Base-by-base conservation (phyloP, 768 basidiomycete species). In the Erythrobasidium yunnanense region DNA sequence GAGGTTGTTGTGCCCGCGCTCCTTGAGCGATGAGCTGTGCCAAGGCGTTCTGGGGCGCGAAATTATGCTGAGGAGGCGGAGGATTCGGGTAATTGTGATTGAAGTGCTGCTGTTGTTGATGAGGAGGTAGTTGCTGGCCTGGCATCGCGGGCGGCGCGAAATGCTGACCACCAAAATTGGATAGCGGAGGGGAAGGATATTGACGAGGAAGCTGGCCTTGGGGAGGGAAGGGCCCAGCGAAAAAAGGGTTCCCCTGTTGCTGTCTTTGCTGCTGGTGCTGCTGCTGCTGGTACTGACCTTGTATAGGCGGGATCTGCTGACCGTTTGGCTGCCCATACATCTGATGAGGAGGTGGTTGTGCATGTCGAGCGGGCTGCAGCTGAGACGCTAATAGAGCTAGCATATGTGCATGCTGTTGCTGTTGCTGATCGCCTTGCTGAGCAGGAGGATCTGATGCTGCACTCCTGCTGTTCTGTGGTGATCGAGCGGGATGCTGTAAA, bases 401-500 rank as follows among this genome's bases (percentile, higher is more conserved):
- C 58, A 62, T 62, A 13, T 62, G 58, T 45, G 58, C 58, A n/a
- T 62, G 58, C 46, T 62, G 58, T 18, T 51, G 60, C 5, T 51
- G 50, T 52, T 52, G 50, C 50, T 23, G 50, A 15, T 52, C 15
- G 11, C 50, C 15, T 27, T 11, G 11, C 22, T 13, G 50, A 15
- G 25, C 17, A 27, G 50, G 50, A 11, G 15, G 8, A 32, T 13
- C 13, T 8, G 50, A 23, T 25, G 11, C 13, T 11, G 50, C 11
- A 23, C 13, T 13, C 8, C 29, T 52, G 22, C 27, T 52, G 15
- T 22, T 52, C 13, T 52, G 50, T 13, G 22, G 22, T 8, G 50
- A 30, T 11, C 11, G 50, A 52, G 50, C n/a, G n/a, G n/a, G n/a
- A n/a, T n/a, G n/a, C n/a, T n/a, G n/a, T n/a, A n/a, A n/a, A n/a